Evolutionary conservation across 1,139 yeast genomes (phyloP).

Genomic region (Kurtzmaniella quercitrusa): DNA sequence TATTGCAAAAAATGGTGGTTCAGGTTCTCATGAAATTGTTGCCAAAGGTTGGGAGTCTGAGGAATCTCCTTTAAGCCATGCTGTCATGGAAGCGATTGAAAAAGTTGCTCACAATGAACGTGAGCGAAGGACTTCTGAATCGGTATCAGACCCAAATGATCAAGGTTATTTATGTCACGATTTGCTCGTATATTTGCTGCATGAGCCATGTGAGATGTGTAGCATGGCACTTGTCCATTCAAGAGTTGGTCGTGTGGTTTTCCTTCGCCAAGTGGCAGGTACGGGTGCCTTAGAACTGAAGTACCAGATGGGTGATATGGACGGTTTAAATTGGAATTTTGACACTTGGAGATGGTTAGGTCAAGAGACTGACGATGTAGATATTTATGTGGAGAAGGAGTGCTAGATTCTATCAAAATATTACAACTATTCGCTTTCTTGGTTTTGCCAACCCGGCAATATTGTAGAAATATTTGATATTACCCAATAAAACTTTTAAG

Average conservation of each 20-base stretch:
- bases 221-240: slow-evolving; percentile 95
- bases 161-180: slow-evolving; percentile 67
- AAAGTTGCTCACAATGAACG: slow-evolving; percentile 52
- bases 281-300: slow-evolving; percentile 57
- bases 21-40: slow-evolving; percentile 14
- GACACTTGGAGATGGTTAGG: slow-evolving; percentile 69
- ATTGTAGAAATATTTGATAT: no score
- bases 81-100: slow-evolving; percentile 69
- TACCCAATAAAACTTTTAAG: no score
- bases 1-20: slow-evolving; percentile 16
- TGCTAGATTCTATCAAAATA: no score
- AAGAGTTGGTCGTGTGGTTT: slow-evolving; percentile 67
- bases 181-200: slow-evolving; percentile 79
- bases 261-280: slow-evolving; percentile 37
- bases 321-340: slow-evolving; percentile 73
- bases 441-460: no score
- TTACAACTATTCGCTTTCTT: no score
- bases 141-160: slow-evolving; percentile 7
- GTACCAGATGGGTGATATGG: slow-evolving; percentile 64
- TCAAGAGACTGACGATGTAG: slow-evolving; percentile 13
- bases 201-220: slow-evolving; percentile 97
- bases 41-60: slow-evolving; percentile 18
- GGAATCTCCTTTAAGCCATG: slow-evolving; percentile 57
- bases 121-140: slow-evolving; percentile 20
- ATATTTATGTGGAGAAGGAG: background rate